Conservation (phyloP, 306 rosid genomes). For the Calophaca sinica region DNA sequence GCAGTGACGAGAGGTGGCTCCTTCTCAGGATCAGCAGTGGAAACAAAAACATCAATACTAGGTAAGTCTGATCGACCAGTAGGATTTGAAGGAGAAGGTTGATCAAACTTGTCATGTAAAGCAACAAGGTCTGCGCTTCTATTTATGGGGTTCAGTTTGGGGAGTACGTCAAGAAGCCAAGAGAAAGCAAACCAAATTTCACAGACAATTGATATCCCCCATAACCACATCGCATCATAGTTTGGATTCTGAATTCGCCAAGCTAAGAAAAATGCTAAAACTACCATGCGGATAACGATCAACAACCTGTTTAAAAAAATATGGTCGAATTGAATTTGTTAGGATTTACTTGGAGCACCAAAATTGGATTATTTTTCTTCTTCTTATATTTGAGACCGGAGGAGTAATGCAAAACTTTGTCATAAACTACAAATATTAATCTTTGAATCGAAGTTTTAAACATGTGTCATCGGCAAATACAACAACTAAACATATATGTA, state of each 20-base stretch:
- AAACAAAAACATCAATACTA: conserved; percentile 72
- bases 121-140: conserved; percentile 77
- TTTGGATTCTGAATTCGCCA: conserved; percentile 83
- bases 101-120: conserved; percentile 75
- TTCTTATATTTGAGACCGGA: no score
- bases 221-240: conserved; percentile 81
- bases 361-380: no score
- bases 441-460: no score
- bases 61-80: conserved; percentile 81
- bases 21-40: conserved; percentile 82
- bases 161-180: conserved; percentile 77
- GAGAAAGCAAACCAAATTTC: conserved; percentile 91
- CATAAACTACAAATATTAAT: no score
- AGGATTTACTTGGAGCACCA: no score
- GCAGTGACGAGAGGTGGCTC: conserved; percentile 94
- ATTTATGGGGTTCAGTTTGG: conserved; percentile 82
- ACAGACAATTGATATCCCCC: conserved; percentile 85
- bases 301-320: conserved; percentile 55
- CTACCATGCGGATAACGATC: conserved; percentile 58
- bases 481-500: no score
- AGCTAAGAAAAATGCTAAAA: conserved; percentile 50
- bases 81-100: conserved; percentile 55
- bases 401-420: no score
- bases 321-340: no score
- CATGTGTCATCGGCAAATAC: no score